Evolutionary conservation across 164 flowering plant genomes (phyloP).

Genomic region (Stephania cephalantha): DNA sequence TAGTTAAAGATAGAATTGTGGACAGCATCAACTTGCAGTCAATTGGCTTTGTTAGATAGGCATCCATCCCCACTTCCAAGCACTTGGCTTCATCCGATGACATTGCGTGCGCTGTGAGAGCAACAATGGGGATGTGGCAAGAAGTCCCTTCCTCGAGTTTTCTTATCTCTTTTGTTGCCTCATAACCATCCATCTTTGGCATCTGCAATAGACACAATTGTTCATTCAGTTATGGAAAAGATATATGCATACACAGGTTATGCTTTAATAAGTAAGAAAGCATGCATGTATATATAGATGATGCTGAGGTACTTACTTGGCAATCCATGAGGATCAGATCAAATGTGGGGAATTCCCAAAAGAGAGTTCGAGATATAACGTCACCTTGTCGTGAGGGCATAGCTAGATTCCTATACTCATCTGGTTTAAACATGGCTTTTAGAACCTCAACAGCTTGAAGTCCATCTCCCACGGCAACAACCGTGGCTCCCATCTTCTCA

Average conservation of each 20-base stretch:
- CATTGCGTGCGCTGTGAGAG: conserved; percentile 98
- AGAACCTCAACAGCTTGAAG: conserved; percentile 85
- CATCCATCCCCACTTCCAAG: conserved; percentile 97
- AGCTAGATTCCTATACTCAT: conserved; percentile 22
- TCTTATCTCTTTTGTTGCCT: conserved; percentile 88
- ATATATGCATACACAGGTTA: no score
- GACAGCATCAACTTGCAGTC: conserved; percentile 82
- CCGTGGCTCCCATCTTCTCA: conserved; percentile 83
- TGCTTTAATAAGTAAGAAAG: not conserved
- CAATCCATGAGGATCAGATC: conserved; percentile 97
- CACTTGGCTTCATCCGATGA: conserved; percentile 96
- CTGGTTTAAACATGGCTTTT: conserved; percentile 26
- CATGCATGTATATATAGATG: not conserved
- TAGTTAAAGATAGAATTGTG: conserved; percentile 70
- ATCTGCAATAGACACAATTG: conserved; percentile 44
- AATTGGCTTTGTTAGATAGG: conserved; percentile 89
- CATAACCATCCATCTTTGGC: conserved; percentile 99
- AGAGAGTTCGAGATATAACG: conserved; percentile 24
- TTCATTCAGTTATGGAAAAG: not conserved
- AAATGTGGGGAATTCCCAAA: conserved; percentile 29
- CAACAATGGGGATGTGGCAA: conserved; percentile 80
- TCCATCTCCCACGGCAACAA: conserved; percentile 81
- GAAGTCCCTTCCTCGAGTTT: conserved; percentile 56
- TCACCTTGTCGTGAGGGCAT: conserved; percentile 19
- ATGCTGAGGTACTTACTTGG: conserved; percentile 47